These are phyloP conservation scores for Podospora conica DNA, from an alignment of 495 filamentous ascomycete species.

Conservation along the genomic window DNA sequence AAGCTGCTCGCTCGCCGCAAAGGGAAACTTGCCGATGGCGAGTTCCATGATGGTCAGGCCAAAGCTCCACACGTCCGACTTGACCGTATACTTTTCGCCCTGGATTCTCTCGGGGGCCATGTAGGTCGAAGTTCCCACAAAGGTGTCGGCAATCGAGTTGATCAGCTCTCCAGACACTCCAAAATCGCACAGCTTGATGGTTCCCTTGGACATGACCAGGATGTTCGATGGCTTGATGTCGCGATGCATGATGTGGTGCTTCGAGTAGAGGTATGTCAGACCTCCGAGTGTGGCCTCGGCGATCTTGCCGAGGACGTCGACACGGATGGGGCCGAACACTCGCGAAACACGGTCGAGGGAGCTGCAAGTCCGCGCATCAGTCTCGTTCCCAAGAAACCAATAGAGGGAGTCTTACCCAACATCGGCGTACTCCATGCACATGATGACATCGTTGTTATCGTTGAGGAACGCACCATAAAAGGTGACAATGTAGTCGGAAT, in stretches of 20 bases:
- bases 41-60: slow-evolving; percentile 95
- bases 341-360: slow-evolving; percentile 93
- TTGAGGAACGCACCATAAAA: slow-evolving; percentile 98
- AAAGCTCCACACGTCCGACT: slow-evolving; percentile 98
- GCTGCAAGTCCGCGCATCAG: slow-evolving; percentile 47
- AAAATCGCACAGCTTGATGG: slow-evolving; percentile 97
- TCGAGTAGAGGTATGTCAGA: slow-evolving; percentile 87
- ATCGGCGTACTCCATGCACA: slow-evolving; percentile 99
- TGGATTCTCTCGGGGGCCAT: slow-evolving; percentile 98
- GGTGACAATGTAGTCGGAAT: slow-evolving; percentile 90
- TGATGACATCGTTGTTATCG: slow-evolving; percentile 89
- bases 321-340: slow-evolving; percentile 87
- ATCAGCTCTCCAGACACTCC: slow-evolving; percentile 93
- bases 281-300: slow-evolving; percentile 94
- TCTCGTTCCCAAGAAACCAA: neutral
- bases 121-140: slow-evolving; percentile 96
- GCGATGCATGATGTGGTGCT: slow-evolving; percentile 94
- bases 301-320: slow-evolving; percentile 99
- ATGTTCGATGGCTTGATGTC: slow-evolving; percentile 99
- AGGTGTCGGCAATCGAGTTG: slow-evolving; percentile 95
- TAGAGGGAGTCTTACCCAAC: slow-evolving; percentile 66
- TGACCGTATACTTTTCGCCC: slow-evolving; percentile 92
- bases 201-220: slow-evolving; percentile 84
- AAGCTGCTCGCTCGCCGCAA: slow-evolving; percentile 66
- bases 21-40: slow-evolving; percentile 93